Percentiles rank a stretch among this genome's conserved stretches.
phyloP scores from a whole-genome alignment of 2,329 filamentous ascomycete genomes.

The Botrytis squamosa region DNA sequence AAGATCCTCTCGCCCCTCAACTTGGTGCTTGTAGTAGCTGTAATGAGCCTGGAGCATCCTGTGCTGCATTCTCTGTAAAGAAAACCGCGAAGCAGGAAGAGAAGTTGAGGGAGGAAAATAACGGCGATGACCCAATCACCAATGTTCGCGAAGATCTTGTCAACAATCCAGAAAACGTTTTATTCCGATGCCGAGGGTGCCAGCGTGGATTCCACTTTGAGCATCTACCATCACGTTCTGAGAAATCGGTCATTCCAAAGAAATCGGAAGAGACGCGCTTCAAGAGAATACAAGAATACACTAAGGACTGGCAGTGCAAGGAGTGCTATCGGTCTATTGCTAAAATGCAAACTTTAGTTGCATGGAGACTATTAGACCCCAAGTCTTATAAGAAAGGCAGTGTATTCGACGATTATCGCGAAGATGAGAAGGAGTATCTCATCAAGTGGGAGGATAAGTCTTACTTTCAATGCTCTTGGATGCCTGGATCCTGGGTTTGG shows the following conservation, averaged over 20 bases:
- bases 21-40: conserved; percentile 73
- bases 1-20: conserved; percentile 67
- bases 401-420: conserved; percentile 55
- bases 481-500: conserved; percentile 85
- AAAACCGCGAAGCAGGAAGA: conserved; percentile 80
- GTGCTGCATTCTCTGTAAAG: conserved; percentile 69
- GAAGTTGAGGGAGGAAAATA: conserved; percentile 74
- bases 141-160: conserved; percentile 60
- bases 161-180: conserved; percentile 71
- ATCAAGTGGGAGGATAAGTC: conserved; percentile 83
- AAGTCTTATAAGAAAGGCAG: conserved; percentile 54
- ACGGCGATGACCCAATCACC: conserved; percentile 73
- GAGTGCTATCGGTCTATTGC: conserved; percentile 65
- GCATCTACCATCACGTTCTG: conserved; percentile 61
- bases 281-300: conserved; percentile 70
- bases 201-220: conserved; percentile 79
- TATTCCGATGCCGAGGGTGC: conserved; percentile 81
- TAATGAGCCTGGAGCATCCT: conserved; percentile 63
- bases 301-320: conserved; percentile 73
- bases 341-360: conserved; percentile 77
- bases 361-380: conserved; percentile 74
- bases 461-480: conserved; percentile 82
- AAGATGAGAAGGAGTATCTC: conserved; percentile 87
- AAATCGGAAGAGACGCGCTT: conserved; percentile 52
- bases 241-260: conserved; percentile 40